Conservation (phyloP, 306 rosid genomes). For the Luffa aegyptiaca region DNA sequence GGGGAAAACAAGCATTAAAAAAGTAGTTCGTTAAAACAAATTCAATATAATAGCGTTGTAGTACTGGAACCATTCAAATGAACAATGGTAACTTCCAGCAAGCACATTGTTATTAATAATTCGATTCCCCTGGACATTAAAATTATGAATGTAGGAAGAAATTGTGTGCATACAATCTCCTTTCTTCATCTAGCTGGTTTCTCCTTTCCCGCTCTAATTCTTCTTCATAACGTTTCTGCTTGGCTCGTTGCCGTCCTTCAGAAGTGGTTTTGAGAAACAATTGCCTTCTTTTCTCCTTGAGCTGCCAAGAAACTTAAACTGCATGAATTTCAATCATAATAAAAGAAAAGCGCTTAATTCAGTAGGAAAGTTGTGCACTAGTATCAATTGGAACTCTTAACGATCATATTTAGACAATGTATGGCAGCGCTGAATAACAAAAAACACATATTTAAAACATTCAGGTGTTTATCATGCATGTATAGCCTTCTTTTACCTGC, state of each 20-base stretch:
- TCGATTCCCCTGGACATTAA: neutral
- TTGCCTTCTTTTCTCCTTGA: conserved; percentile 70
- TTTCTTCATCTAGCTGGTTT: conserved; percentile 71
- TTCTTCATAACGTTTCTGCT: conserved; percentile 72
- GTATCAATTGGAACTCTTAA: neutral
- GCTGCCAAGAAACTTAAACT: conserved; percentile 36
- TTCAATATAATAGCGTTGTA: neutral
- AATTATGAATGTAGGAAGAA: neutral
- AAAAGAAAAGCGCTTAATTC: neutral
- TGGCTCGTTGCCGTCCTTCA: conserved; percentile 82
- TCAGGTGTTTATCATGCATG: neutral
- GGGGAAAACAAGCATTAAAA: neutral
- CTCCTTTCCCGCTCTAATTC: conserved; percentile 67
- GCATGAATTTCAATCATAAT: neutral
- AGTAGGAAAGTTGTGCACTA: neutral
- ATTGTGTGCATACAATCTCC: conserved; percentile 43
- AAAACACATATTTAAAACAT: neutral
- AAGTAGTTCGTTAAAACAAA: neutral
- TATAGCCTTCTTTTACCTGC: conserved; percentile 41
- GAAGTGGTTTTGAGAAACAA: conserved; percentile 80
- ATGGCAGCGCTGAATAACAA: neutral
- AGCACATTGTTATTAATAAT: neutral
- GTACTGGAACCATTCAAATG: conserved; percentile 7
- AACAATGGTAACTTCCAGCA: conserved; percentile 10
- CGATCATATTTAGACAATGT: neutral